Percentiles rank a stretch among this genome's conserved stretches.
phyloP scores from a whole-genome alignment of 2,329 filamentous ascomycete genomes.

The Coniochaeta hoffmannii region DNA sequence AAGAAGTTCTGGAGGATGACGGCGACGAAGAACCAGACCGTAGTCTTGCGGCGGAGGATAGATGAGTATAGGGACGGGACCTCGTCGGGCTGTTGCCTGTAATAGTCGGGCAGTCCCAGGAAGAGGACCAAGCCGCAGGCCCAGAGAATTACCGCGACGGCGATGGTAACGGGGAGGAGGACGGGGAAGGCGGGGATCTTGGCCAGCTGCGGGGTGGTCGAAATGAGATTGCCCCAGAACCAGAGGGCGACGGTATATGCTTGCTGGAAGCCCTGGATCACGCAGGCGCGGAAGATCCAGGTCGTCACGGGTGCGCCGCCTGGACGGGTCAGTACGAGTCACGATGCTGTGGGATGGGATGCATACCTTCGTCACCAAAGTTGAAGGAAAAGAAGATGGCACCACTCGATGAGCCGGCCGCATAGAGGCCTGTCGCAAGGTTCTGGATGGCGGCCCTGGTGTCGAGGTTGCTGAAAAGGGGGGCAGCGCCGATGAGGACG shows the following conservation, averaged over 20 bases:
- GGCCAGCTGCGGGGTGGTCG: constrained; percentile 20
- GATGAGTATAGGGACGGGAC: constrained; percentile 58
- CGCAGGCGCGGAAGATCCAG: constrained; percentile 57
- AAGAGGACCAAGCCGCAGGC: constrained; percentile 18
- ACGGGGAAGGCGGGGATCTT: constrained; percentile 17
- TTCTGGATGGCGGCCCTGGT: constrained; percentile 46
- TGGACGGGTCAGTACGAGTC: not conserved
- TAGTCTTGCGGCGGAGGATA: constrained; percentile 52
- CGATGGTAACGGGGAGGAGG: constrained; percentile 41
- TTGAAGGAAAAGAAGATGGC: constrained; percentile 60
- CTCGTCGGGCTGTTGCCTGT: constrained; percentile 54
- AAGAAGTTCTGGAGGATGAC: constrained; percentile 60
- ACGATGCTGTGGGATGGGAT: not conserved
- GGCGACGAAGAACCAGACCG: constrained; percentile 57
- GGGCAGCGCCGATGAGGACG: constrained; percentile 52
- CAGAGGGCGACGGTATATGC: constrained; percentile 56
- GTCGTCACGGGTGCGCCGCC: constrained; percentile 52
- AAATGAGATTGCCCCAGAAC: constrained; percentile 55
- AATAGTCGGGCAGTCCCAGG: constrained; percentile 51
- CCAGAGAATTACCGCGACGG: constrained; percentile 50
- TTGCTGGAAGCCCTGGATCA: constrained; percentile 60
- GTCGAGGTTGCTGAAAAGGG: constrained; percentile 34
- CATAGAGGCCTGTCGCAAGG: constrained; percentile 52
- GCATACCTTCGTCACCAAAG: constrained; percentile 48
- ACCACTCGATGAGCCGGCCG: constrained; percentile 52